Base-by-base conservation (phyloP, 2,329 filamentous ascomycete genomes). In the Coniochaeta sp. region DNA sequence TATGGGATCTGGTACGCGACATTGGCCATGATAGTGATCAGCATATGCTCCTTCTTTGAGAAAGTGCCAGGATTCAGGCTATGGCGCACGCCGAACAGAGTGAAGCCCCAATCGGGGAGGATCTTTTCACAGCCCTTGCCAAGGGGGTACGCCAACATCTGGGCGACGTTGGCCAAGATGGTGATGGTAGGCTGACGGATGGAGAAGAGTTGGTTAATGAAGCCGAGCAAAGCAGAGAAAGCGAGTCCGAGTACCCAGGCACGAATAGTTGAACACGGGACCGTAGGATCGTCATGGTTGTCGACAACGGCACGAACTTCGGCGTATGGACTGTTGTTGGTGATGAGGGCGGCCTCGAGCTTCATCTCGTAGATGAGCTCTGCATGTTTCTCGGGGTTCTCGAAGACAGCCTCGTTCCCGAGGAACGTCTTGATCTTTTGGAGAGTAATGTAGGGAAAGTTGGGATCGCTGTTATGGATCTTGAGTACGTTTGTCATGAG, bases 41-140 rank as follows among this genome's bases (percentile, higher is more conserved):
- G 70, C 74, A 82, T 77, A 67, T 86, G 83, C 69, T 86, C 83
- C 71, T 86, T 86, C 66, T 79, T 79, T 59, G 79, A 81, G 67
- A 86, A 86, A 1, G 78, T 79, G 0, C 82, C 81, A 0, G 82
- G 81, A 65, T 84, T 85, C 16, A 84, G 73, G 6, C 75, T 77
- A 66, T 81, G 78, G 22, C 76, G 73, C 24, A 74, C 66, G 11
- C 79, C 79, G 61, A 76, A 80, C 17, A 80, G 65, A 1, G 72
- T 80, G 64, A 86, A 75, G 36, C 78, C 77, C 54, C 67, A 72
- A 63, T 82, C 79, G 0, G 83, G 83, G 47, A 86, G 71, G 63
- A 76, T 71, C 57, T 72, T 77, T 63, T 82, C 81, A 69, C 75
- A 77, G 19, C 76, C 72, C 61, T 79, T 79, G 60, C 82, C 83